phyloP scores from a whole-genome alignment of 352 stramenopile species.

The Pythium sukuiense region DNA sequence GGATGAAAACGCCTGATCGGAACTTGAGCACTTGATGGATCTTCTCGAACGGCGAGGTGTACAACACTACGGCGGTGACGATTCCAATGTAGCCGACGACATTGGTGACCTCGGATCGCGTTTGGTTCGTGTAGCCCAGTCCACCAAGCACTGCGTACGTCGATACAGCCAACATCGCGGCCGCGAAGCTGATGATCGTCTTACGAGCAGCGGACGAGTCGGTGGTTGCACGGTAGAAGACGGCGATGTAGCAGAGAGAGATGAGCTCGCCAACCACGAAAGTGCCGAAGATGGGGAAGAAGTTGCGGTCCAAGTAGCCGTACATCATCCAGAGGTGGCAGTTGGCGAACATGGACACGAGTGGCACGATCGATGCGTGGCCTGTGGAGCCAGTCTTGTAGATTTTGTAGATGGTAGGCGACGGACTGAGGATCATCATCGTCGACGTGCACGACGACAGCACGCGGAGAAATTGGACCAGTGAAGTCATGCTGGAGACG shows the following conservation, averaged over 20 bases:
- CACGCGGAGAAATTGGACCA: slow-evolving; percentile 39
- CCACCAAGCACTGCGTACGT: slow-evolving; percentile 6
- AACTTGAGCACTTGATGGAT: slow-evolving; percentile 48
- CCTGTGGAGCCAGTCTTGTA: slow-evolving; percentile 36
- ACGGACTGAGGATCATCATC: slow-evolving; percentile 47
- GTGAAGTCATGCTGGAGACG: slow-evolving; percentile 28
- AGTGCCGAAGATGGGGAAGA: slow-evolving; percentile 3
- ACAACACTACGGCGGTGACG: slow-evolving; percentile 42
- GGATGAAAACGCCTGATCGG: slow-evolving; percentile 51
- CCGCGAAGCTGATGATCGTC: neutral
- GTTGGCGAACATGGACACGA: slow-evolving; percentile 47
- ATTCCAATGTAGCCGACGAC: slow-evolving; percentile 47
- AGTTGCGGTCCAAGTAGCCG: slow-evolving; percentile 20
- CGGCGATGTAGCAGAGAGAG: slow-evolving; percentile 8
- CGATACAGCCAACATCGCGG: neutral
- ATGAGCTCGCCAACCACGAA: slow-evolving; percentile 8
- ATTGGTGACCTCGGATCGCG: slow-evolving; percentile 34
- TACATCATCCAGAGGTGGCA: slow-evolving; percentile 40
- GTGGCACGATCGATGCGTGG: slow-evolving; percentile 44
- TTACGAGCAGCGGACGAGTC: slow-evolving; percentile 6
- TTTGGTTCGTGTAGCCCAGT: slow-evolving; percentile 13
- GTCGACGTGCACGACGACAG: slow-evolving; percentile 34
- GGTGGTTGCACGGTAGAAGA: slow-evolving; percentile 13
- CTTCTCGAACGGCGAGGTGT: slow-evolving; percentile 58
- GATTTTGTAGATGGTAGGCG: slow-evolving; percentile 34